Conservation (phyloP, 106 monocot species). For the Iris macrosiphon region DNA sequence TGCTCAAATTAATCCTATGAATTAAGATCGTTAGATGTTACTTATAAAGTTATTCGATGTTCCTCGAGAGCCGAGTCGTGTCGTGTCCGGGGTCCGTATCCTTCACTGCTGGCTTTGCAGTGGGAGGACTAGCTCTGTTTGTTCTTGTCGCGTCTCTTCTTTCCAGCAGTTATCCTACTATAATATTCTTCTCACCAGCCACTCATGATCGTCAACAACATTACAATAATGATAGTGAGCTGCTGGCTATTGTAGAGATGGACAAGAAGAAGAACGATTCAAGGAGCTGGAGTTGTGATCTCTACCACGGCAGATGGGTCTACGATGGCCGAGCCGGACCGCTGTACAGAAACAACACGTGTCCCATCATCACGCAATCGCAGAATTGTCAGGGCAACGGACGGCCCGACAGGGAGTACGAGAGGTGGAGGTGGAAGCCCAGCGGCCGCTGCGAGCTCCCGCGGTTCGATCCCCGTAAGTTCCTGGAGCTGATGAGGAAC, state of each 20-base stretch:
- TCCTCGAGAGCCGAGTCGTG: no score
- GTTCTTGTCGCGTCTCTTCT: conserved; percentile 9
- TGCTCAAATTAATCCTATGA: no score
- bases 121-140: conserved; percentile 13
- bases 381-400: conserved; percentile 96
- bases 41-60: no score
- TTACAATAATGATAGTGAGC: not conserved
- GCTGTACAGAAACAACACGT: conserved; percentile 72
- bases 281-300: conserved; percentile 41
- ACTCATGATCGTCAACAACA: not conserved
- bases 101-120: not conserved
- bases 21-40: no score
- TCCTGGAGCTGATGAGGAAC: conserved; percentile 73
- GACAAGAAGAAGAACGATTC: not conserved
- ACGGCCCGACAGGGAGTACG: conserved; percentile 74
- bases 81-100: conserved; percentile 4
- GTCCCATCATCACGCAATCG: conserved; percentile 64
- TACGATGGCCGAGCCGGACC: conserved; percentile 49
- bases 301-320: conserved; percentile 70
- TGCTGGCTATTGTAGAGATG: not conserved
- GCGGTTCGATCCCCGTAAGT: conserved; percentile 53
- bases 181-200: conserved; percentile 1
- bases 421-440: conserved; percentile 91
- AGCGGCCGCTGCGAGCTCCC: conserved; percentile 73
- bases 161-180: conserved; percentile 1